Percentiles rank a stretch among this genome's conserved stretches.
phyloP scores from a whole-genome alignment of 345 rosid genomes.

The Salix dunnii region DNA sequence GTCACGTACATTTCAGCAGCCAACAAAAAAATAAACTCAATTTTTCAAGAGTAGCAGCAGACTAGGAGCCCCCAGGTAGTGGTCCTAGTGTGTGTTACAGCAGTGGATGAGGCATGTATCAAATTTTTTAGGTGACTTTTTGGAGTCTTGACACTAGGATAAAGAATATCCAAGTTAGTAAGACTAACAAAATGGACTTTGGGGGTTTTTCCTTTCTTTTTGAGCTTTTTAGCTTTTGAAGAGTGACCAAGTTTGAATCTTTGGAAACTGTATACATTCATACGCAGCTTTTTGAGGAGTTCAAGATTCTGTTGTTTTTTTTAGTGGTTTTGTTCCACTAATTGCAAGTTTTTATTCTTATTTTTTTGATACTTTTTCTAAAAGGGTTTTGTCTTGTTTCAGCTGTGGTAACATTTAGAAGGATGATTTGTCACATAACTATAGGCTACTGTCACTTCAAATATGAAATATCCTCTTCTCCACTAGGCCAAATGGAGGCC shows the following conservation, averaged over 20 bases:
- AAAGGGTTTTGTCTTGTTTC: no score
- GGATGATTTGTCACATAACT: not conserved
- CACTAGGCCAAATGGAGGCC: not conserved
- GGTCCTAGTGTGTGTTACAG: not conserved
- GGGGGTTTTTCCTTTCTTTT: not conserved
- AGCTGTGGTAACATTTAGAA: no score
- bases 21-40: not conserved
- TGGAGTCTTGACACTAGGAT: not conserved
- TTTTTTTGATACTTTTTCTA: no score
- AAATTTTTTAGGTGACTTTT: not conserved
- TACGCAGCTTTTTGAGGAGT: not conserved
- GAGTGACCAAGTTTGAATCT: not conserved
- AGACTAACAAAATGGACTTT: not conserved
- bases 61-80: not conserved
- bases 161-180: not conserved
- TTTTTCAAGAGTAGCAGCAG: not conserved
- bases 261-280: not conserved
- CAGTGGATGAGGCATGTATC: not conserved
- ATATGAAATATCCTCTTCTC: not conserved
- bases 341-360: not conserved
- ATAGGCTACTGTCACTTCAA: not conserved
- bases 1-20: not conserved
- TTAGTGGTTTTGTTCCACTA: not conserved
- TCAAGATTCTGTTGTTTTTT: not conserved
- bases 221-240: not conserved